phyloP scores from a whole-genome alignment of 352 stramenopile genomes.

The Vaucheria bursata region DNA sequence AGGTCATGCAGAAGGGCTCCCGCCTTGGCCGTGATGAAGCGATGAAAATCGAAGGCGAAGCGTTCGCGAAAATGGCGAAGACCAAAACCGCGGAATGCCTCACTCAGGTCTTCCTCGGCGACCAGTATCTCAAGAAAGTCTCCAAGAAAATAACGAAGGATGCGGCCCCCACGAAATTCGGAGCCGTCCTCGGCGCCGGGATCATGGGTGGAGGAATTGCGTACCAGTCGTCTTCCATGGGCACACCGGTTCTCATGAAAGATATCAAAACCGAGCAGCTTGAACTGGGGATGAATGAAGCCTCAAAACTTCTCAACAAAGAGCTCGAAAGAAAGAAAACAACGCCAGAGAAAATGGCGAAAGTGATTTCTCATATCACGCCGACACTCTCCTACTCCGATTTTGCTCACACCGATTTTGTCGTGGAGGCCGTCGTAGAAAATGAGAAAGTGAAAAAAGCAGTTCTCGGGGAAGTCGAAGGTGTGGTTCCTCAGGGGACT shows the following conservation, averaged over 20 bases:
- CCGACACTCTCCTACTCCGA: not conserved
- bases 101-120: not conserved
- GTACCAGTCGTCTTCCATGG: not conserved
- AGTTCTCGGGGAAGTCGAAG: not conserved
- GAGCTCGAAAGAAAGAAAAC: not conserved
- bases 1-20: not conserved
- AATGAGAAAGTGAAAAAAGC: constrained; percentile 6
- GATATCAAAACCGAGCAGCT: constrained; percentile 1
- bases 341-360: constrained; percentile 3
- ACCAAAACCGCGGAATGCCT: not conserved
- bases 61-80: not conserved
- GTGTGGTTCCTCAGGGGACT: not conserved
- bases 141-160: not conserved
- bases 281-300: not conserved
- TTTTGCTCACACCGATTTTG: not conserved
- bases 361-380: constrained; percentile 3
- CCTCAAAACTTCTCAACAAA: constrained; percentile 1
- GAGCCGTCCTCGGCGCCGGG: not conserved
- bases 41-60: not conserved
- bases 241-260: not conserved
- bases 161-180: not conserved
- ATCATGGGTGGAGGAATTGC: not conserved
- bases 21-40: not conserved
- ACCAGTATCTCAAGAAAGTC: not conserved
- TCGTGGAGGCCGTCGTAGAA: not conserved